phyloP scores from a whole-genome alignment of 352 stramenopile species.

The Elongisporangium undulatum region DNA sequence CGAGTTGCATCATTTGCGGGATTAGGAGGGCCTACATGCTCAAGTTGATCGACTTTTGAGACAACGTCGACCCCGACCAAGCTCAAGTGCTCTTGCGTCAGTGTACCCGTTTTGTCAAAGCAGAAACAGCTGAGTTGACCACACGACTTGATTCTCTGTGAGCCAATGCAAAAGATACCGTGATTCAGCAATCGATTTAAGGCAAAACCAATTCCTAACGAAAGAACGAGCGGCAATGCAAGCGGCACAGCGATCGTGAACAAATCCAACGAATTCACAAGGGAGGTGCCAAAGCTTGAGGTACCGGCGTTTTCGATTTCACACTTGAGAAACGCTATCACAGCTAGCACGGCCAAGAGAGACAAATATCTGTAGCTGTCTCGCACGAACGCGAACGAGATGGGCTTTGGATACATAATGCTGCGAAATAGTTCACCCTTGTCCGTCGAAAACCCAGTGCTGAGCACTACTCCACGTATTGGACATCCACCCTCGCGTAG shows the following conservation, averaged over 20 bases:
- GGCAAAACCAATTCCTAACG: conserved; percentile 55
- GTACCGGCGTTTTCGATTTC: conserved; percentile 17
- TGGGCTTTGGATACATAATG: conserved; percentile 51
- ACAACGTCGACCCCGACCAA: conserved; percentile 34
- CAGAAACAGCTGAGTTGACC: conserved; percentile 51
- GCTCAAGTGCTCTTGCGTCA: conserved; percentile 31
- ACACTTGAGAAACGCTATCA: conserved; percentile 46
- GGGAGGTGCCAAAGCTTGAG: conserved; percentile 19
- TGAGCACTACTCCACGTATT: conserved; percentile 34
- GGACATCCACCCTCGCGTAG: conserved; percentile 20
- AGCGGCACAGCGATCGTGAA: conserved; percentile 56
- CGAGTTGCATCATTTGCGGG: conserved; percentile 16
- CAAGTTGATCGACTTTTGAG: too few relatives aligned
- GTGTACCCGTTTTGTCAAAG: conserved; percentile 62
- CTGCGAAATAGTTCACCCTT: conserved; percentile 62
- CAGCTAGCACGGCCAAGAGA: conserved; percentile 32
- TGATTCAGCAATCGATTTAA: conserved; percentile 22
- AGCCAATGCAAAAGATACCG: conserved; percentile 59
- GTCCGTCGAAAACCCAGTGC: conserved; percentile 47
- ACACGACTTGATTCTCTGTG: conserved; percentile 42
- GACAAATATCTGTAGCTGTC: conserved; percentile 62
- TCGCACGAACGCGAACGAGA: conserved; percentile 56
- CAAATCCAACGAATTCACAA: conserved; percentile 52
- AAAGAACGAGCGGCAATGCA: conserved; percentile 50
- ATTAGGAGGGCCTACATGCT: conserved; percentile 1